A percentile compares a stretch with the other conserved stretches of the same genome.
These are phyloP conservation scores for Closterium sp. DNA, from an alignment of 139 green algal genomes.

Conservation along the genomic window DNA sequence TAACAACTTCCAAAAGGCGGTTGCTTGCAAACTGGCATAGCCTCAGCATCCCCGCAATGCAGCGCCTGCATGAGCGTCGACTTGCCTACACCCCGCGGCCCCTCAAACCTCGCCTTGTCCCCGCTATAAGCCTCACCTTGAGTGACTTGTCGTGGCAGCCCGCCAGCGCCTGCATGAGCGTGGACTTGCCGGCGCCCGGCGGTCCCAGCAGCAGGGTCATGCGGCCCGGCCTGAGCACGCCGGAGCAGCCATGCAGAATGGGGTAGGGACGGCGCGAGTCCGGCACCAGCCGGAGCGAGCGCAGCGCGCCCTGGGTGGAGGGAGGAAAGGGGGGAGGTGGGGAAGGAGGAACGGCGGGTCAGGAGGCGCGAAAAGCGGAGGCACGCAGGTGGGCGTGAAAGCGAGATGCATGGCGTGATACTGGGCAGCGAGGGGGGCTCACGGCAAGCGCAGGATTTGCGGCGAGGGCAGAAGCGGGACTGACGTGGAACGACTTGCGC, in stretches of 20 bases:
- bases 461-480: too few species aligned
- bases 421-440: background rate
- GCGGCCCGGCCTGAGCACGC: slow-evolving; percentile 30
- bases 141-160: slow-evolving; percentile 29
- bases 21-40: too few species aligned
- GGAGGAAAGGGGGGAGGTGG: background rate
- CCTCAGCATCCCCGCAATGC: too few species aligned
- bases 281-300: slow-evolving; percentile 2
- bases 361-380: background rate
- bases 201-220: slow-evolving; percentile 72
- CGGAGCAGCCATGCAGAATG: slow-evolving; percentile 1
- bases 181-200: slow-evolving; percentile 61
- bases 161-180: slow-evolving; percentile 61
- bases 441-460: background rate
- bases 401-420: background rate
- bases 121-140: background rate
- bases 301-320: background rate
- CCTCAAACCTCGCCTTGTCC: background rate
- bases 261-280: background rate
- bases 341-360: background rate
- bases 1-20: too few species aligned
- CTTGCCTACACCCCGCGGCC: too few species aligned
- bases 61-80: too few species aligned
- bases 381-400: background rate
- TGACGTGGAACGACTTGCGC: too few species aligned